Evolutionary conservation across 176 grass and related monocot species (phyloP).

Genomic region (Lolium perenne): DNA sequence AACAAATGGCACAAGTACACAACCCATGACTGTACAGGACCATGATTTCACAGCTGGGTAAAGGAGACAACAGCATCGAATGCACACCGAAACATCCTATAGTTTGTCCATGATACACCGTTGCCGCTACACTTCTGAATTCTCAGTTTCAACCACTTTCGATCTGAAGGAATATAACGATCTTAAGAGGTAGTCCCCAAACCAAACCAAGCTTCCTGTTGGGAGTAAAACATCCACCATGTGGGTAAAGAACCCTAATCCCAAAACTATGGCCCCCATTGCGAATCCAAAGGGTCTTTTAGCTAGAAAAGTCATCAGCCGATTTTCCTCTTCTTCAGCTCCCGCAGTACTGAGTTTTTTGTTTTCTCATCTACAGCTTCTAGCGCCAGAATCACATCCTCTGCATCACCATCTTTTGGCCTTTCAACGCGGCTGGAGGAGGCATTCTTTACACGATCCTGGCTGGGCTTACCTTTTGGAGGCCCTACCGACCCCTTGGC

Average conservation of each 20-base stretch:
- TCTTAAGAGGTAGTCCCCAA: background rate
- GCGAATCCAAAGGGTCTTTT: no score
- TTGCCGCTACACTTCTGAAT: background rate
- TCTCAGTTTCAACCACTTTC: background rate
- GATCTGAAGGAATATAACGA: conserved; percentile 1
- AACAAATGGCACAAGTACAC: conserved; percentile 27
- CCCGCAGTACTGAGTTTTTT: conserved; percentile 34
- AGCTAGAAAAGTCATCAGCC: conserved; percentile 25
- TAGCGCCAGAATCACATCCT: conserved; percentile 6
- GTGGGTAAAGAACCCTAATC: background rate
- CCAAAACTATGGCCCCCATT: no score
- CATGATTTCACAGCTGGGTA: background rate
- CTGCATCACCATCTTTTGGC: conserved; percentile 2
- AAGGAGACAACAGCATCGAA: background rate
- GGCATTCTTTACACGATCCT: conserved; percentile 13
- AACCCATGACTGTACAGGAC: background rate
- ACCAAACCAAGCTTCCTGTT: background rate
- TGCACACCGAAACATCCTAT: background rate
- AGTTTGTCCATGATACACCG: background rate
- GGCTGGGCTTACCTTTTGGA: conserved; percentile 25
- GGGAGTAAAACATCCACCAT: conserved; percentile 4
- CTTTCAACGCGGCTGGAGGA: background rate
- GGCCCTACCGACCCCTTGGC: background rate
- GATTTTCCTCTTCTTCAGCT: conserved; percentile 51
- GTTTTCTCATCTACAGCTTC: conserved; percentile 33